phyloP scores from a whole-genome alignment of 371 early-diverging fungal species.

The Dichotomocladium elegans region DNA sequence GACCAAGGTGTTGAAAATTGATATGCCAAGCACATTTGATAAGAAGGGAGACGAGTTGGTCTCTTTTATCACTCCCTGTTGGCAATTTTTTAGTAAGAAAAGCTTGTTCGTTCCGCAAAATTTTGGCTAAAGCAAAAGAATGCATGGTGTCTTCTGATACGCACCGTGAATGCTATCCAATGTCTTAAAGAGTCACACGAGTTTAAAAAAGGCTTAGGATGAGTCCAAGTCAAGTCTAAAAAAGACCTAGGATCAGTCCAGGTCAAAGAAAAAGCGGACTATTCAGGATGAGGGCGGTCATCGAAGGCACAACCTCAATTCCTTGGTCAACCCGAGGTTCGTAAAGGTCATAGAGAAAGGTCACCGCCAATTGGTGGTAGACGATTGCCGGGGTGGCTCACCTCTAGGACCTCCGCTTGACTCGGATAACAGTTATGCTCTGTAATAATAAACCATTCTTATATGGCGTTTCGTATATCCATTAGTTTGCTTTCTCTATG shows the following conservation, averaged over 20 bases:
- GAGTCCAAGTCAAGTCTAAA: no score
- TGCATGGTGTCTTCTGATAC: background rate
- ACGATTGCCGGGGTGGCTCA: background rate
- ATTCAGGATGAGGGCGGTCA: background rate
- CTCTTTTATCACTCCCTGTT: background rate
- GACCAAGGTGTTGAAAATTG: background rate
- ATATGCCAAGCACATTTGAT: background rate
- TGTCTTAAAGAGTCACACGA: background rate
- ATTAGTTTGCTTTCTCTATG: no score
- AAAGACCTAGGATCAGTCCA: no score
- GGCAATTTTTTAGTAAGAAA: background rate
- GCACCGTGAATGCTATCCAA: background rate
- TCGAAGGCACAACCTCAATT: background rate
- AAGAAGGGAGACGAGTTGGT: background rate
- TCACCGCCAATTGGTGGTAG: background rate
- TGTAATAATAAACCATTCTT: no score
- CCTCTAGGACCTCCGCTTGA: no score
- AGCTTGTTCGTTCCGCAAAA: background rate
- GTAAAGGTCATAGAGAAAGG: background rate
- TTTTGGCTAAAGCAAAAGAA: background rate
- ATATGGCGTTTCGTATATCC: no score
- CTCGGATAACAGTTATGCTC: no score
- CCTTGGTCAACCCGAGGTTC: background rate
- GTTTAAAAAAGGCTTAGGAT: no score
- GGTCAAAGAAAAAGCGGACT: background rate